These are phyloP conservation scores for Stevia rebaudiana DNA, from an alignment of 140 eudicot species.

Conservation along the genomic window DNA sequence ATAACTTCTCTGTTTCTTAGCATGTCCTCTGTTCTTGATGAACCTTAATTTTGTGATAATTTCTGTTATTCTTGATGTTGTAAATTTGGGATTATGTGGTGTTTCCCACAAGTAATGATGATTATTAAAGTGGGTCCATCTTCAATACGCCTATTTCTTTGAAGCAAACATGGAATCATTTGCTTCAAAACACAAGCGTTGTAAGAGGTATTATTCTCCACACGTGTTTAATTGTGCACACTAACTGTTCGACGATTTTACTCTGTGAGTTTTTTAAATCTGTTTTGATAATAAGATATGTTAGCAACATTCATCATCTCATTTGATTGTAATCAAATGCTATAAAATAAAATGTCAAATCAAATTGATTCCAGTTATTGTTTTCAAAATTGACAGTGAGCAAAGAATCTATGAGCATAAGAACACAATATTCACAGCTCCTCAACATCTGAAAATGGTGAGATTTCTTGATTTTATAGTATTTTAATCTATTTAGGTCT, in stretches of 20 bases:
- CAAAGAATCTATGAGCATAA: constrained; percentile 30
- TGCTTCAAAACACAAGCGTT: constrained; percentile 32
- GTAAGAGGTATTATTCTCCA: constrained; percentile 31
- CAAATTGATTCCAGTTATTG: constrained; percentile 1
- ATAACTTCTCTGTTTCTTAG: constrained; percentile 21
- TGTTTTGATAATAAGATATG: no score
- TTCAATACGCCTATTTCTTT: constrained; percentile 10
- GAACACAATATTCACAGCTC: constrained; percentile 23
- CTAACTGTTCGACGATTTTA: constrained; percentile 17
- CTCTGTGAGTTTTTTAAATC: not conserved
- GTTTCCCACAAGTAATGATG: constrained; percentile 24
- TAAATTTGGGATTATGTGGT: constrained; percentile 19
- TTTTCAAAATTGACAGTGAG: constrained; percentile 35
- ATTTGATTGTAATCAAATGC: not conserved
- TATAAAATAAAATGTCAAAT: not conserved
- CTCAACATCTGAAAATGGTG: constrained; percentile 38
- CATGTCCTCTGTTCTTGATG: constrained; percentile 26
- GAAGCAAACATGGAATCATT: constrained; percentile 29
- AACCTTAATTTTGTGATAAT: constrained; percentile 29
- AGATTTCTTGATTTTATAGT: constrained; percentile 4
- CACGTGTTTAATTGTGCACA: constrained; percentile 20
- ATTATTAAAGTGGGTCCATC: constrained; percentile 27
- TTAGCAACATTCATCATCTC: not conserved
- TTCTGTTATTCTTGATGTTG: constrained; percentile 29
- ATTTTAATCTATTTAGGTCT: not conserved